Base-by-base conservation (phyloP, 805 yeast species). In the Blastobotrys attinorum region DNA sequence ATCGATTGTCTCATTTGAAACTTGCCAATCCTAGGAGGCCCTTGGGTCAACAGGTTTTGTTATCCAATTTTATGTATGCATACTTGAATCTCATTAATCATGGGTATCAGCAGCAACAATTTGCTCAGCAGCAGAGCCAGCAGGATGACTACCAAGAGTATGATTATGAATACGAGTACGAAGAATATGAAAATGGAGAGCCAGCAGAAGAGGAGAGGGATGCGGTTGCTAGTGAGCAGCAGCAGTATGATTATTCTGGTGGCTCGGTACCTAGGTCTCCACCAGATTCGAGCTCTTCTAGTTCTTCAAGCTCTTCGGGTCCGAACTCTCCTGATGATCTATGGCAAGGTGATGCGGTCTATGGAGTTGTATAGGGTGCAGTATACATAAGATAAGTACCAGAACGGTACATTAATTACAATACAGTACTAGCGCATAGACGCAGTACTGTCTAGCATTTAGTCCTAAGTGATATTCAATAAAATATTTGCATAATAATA, bases 31-130 rank as follows among this genome's bases (percentile, higher is more conserved):
- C 97, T 1, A 83, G 87, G 58, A 70, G 97, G 47, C 92, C 94
- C 22, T 66, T 92, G 49, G 73, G 88, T 31, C 97, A 92, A 61
- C 98, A 92, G 61, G 98, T 92, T 1, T 62, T 92, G 40, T 66
- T 92, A 50, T 86, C 96, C 47, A 92, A 92, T 61, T 92, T 92
- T 75, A 92, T 92, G 98, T 92, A 92, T 60, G 90, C 97, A 0
- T 92, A 92, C 63, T 73, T 92, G 69, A 90, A 92, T 59, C 70
- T 92, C 63, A 96, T 92, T 44, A 95, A 90, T 62, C 97, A 90
- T 60, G 89, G 66, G 31, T 61, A 61, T 47, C 65, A 60, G 52
- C 65, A 61, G 52, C 65, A 63, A 51, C 52, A 54, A 34, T 22
- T 31, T 20, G 33, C 31, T 6, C 54, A 47, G 45, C 55, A 52